Evolutionary conservation across 2,329 filamentous ascomycete genomes (phyloP), one percentile per base, ranked within the genome.

Genomic region (Phialocephala subalpina): DNA sequence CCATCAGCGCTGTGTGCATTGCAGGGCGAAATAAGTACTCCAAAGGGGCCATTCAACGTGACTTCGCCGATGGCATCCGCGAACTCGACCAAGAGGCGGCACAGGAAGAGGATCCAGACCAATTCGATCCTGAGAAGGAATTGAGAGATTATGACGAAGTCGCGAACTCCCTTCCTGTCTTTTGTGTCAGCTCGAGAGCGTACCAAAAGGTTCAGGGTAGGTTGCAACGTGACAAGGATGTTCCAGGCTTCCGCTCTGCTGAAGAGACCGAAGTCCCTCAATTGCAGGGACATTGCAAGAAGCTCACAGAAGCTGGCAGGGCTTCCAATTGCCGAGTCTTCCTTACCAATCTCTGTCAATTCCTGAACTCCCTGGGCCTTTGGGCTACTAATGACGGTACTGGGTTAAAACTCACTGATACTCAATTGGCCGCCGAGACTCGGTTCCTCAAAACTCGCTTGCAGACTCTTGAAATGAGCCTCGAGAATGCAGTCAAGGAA

Each of bases 131-230:
- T 0, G 81, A 85, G 1, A 72, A 82, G n/a, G 83, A 88, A 7
- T 53, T 80, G 2, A 81, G 86, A 11, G 83, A 90, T 70, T 91
- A 91, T 60, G 81, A 86, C 0, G 76, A 86, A 52, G 81, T 90
- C 8, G 87, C 85, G 0, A 75, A 75, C 9, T 80, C 79, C 0
- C 78, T 92, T 0, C 84, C 87, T 0, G 87, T 91, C 1, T 92
- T 90, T 72, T 91, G 88, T 67, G 85, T 91, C 18, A 88, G 86
- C 64, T 86, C 84, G 56, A 79, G 84, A 53, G 87, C 84, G 0
- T 91, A 89, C 62, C 87, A 91, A 70, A 87, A 87, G 70, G 76
- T 91, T n/a, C 79, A 80, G 45, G 86, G 84, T 1, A 81, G 85
- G 3, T 73, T 90, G 9, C 74, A 79, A 60, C 83, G 84, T 52